phyloP scores from a whole-genome alignment of 345 rosid genomes.

The Melastoma malabathricum region DNA sequence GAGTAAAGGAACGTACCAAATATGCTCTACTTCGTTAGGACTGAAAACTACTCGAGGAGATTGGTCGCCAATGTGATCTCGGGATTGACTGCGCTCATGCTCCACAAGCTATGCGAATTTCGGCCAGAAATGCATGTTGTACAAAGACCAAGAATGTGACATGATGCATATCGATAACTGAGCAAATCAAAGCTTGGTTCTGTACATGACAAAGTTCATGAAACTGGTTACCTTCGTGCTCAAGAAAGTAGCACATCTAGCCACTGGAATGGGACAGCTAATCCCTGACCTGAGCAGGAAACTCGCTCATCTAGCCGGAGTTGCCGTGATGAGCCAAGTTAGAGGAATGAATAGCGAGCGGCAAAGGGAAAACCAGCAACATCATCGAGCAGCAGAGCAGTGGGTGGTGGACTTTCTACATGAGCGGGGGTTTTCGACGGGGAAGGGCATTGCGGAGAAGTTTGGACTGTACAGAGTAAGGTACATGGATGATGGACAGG shows the following conservation, averaged over 20 bases:
- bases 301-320: slow-evolving; percentile 64
- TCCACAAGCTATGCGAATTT: slow-evolving; percentile 86
- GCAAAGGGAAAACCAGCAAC: slow-evolving; percentile 46
- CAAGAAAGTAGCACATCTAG: slow-evolving; percentile 88
- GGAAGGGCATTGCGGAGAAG: slow-evolving; percentile 80
- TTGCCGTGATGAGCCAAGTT: slow-evolving; percentile 26
- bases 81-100: slow-evolving; percentile 71
- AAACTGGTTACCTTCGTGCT: slow-evolving; percentile 71
- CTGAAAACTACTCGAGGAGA: slow-evolving; percentile 81
- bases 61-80: slow-evolving; percentile 58
- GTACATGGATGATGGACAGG: slow-evolving; percentile 67
- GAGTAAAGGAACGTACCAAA: slow-evolving; percentile 89
- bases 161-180: slow-evolving; percentile 81
- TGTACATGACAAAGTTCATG: slow-evolving; percentile 81
- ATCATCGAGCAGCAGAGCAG: slow-evolving; percentile 67
- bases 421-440: slow-evolving; percentile 63
- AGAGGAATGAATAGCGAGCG: slow-evolving; percentile 29
- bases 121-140: slow-evolving; percentile 88
- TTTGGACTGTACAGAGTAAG: slow-evolving; percentile 85
- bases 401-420: slow-evolving; percentile 81
- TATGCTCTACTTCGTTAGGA: slow-evolving; percentile 69
- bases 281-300: slow-evolving; percentile 89
- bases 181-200: slow-evolving; percentile 61
- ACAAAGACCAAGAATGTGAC: slow-evolving; percentile 85
- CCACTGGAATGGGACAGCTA: slow-evolving; percentile 81